Percentiles rank a stretch among this genome's conserved stretches.
Conservation (phyloP, 106 monocot species). For the Acorus gramineus region DNA sequence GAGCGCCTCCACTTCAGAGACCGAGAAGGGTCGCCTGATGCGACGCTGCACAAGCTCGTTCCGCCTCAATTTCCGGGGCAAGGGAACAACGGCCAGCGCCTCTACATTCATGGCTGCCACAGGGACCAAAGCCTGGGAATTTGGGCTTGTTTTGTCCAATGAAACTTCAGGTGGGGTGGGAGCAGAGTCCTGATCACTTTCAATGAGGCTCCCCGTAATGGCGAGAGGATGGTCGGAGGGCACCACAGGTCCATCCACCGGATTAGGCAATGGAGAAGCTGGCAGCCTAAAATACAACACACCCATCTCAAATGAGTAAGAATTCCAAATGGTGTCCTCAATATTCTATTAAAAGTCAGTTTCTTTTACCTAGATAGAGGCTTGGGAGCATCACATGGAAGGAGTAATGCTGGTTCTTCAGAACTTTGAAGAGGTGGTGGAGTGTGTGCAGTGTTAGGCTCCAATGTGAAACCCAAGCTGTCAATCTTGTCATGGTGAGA, state of each 20-base stretch:
- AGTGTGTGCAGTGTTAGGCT: slow-evolving; percentile 12
- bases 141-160: slow-evolving; percentile 8
- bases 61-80: slow-evolving; percentile 20
- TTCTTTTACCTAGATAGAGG: slow-evolving; percentile 19
- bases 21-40: slow-evolving; percentile 45
- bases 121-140: slow-evolving; percentile 27
- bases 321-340: too few species aligned
- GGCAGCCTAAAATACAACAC: slow-evolving; percentile 12
- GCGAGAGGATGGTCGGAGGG: background rate
- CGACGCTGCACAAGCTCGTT: slow-evolving; percentile 33
- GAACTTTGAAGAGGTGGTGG: background rate
- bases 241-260: background rate
- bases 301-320: too few species aligned
- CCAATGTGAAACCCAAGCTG: slow-evolving; percentile 37
- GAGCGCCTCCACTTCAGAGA: slow-evolving; percentile 49
- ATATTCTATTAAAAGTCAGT: background rate
- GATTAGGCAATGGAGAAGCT: background rate
- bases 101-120: slow-evolving; percentile 15
- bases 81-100: slow-evolving; percentile 27
- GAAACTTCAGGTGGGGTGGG: slow-evolving; percentile 7
- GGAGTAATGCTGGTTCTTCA: slow-evolving; percentile 3
- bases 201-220: background rate
- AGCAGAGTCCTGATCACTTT: slow-evolving; percentile 28
- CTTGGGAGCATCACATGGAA: slow-evolving; percentile 6
- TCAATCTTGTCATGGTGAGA: slow-evolving; percentile 22